Evolutionary conservation across 345 rosid species (phyloP).

Genomic region (Murraya koenigii): DNA sequence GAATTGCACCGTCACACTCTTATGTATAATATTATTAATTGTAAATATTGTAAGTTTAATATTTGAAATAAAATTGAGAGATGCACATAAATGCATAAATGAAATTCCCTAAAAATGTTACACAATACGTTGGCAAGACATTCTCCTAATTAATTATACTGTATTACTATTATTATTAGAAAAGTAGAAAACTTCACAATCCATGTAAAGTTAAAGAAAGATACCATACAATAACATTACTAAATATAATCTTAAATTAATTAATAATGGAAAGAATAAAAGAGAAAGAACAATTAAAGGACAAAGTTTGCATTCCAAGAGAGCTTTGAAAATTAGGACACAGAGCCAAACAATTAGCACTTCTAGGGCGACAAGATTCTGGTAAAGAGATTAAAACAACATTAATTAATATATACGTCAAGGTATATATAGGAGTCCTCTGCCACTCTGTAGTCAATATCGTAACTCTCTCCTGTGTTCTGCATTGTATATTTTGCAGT

Average conservation of each 20-base stretch:
- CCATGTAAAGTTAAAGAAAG: background rate
- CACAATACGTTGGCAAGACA: no score
- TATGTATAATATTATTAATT: no score
- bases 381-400: background rate
- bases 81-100: no score
- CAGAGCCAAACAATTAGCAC: background rate
- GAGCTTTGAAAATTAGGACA: conserved; percentile 1
- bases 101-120: no score
- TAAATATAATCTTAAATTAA: background rate
- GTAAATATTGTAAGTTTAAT: no score
- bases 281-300: conserved; percentile 15
- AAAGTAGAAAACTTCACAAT: background rate
- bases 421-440: background rate
- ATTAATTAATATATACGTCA: background rate
- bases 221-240: background rate
- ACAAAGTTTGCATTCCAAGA: conserved; percentile 19
- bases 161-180: no score
- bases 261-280: background rate
- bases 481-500: no score
- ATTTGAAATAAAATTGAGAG: no score
- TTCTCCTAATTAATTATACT: no score
- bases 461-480: background rate
- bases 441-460: background rate
- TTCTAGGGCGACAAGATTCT: background rate
- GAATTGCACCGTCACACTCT: no score